These are phyloP conservation scores for Polygonum aviculare DNA, from an alignment of 148 eudicot genomes.

Conservation along the genomic window DNA sequence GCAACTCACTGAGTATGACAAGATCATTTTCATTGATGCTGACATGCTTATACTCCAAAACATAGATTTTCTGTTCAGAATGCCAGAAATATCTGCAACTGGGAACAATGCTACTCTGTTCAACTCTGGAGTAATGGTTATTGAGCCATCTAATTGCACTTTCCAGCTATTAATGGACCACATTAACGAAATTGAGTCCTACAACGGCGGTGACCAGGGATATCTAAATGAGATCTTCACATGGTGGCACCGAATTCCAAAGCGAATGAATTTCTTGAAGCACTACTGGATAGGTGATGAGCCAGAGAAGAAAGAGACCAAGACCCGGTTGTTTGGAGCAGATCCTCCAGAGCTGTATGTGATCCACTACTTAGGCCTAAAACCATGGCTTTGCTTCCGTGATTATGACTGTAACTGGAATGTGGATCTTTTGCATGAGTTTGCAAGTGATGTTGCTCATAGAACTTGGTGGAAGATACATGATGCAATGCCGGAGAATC, in stretches of 20 bases:
- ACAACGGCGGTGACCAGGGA: slow-evolving; percentile 16
- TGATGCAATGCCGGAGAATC: slow-evolving; percentile 14
- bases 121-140: slow-evolving; percentile 16
- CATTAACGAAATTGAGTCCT: slow-evolving; percentile 5
- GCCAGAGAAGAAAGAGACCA: slow-evolving; percentile 10
- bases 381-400: slow-evolving; percentile 13
- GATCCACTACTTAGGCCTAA: slow-evolving; percentile 11
- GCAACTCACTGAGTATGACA: slow-evolving; percentile 15
- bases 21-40: slow-evolving; percentile 16
- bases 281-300: slow-evolving; percentile 1
- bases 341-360: slow-evolving; percentile 11
- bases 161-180: slow-evolving; percentile 15
- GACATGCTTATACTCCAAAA: slow-evolving; percentile 14
- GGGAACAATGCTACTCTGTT: slow-evolving; percentile 13
- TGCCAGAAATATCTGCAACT: slow-evolving; percentile 14
- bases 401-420: slow-evolving; percentile 16
- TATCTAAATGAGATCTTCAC: slow-evolving; percentile 16
- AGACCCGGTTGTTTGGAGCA: slow-evolving; percentile 11
- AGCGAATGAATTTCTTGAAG: slow-evolving; percentile 10
- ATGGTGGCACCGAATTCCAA: slow-evolving; percentile 16
- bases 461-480: slow-evolving; percentile 18
- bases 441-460: slow-evolving; percentile 15
- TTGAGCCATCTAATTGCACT: slow-evolving; percentile 14
- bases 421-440: neutral
- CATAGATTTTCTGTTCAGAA: slow-evolving; percentile 6